Evolutionary conservation across 495 filamentous ascomycete genomes (phyloP).

Genomic region (Tuber calosporum): DNA sequence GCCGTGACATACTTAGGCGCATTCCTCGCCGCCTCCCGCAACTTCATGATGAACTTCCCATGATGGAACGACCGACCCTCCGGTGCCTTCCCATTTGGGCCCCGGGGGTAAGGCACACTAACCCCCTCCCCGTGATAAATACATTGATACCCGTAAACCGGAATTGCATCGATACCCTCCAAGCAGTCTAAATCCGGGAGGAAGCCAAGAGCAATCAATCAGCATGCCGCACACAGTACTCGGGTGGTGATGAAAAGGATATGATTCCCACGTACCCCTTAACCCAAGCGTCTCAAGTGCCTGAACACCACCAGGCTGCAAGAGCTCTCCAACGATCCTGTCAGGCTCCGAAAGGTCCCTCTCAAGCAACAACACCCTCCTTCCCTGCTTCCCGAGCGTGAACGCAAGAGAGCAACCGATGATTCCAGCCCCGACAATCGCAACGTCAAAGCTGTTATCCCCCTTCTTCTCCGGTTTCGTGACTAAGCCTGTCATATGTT

Average conservation of each 20-base stretch:
- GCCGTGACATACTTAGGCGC: conserved; percentile 41
- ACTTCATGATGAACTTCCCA: conserved; percentile 70
- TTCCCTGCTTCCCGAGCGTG: conserved; percentile 72
- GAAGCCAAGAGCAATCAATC: conserved; percentile 6
- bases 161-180: conserved; percentile 80
- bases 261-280: conserved; percentile 26
- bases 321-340: conserved; percentile 88
- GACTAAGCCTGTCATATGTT: background rate
- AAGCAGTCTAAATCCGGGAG: conserved; percentile 54
- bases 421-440: conserved; percentile 85
- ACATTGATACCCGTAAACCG: conserved; percentile 76
- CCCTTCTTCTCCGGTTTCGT: conserved; percentile 11
- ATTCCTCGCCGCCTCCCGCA: conserved; percentile 52
- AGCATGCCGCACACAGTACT: conserved; percentile 9
- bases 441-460: conserved; percentile 54
- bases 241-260: background rate
- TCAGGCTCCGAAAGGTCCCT: conserved; percentile 85
- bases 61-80: conserved; percentile 74
- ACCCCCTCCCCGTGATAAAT: conserved; percentile 74
- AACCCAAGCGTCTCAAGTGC: conserved; percentile 78
- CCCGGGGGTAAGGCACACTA: conserved; percentile 62
- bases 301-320: conserved; percentile 84
- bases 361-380: conserved; percentile 87
- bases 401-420: conserved; percentile 82
- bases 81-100: conserved; percentile 45